These are phyloP conservation scores for Cucumis hystrix DNA, from an alignment of 306 rosid species.

Conservation along the genomic window DNA sequence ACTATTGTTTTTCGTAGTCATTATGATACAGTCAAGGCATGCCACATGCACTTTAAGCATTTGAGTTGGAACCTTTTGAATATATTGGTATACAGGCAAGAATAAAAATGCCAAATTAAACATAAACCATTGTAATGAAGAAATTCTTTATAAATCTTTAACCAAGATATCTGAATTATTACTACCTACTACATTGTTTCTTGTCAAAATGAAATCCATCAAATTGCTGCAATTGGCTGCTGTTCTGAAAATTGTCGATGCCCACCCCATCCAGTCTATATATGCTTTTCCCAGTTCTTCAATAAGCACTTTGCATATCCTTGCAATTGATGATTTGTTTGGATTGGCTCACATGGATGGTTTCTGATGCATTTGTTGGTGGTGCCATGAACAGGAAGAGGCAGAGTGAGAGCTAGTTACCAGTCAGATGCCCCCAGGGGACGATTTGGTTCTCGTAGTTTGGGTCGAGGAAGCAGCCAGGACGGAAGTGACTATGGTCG, in stretches of 20 bases:
- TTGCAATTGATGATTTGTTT: neutral
- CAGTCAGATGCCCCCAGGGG: conserved; percentile 64
- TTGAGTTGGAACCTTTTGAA: neutral
- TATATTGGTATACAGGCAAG: neutral
- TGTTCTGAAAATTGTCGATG: neutral
- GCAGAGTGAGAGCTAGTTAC: conserved; percentile 63
- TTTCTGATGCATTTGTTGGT: conserved; percentile 6
- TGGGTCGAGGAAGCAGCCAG: conserved; percentile 51
- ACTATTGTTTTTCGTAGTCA: neutral
- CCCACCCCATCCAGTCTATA: neutral
- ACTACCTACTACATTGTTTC: neutral
- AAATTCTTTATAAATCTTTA: neutral
- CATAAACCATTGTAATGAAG: neutral
- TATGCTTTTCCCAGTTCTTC: neutral
- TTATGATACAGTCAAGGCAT: neutral
- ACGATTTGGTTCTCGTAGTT: conserved; percentile 48
- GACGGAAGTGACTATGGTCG: conserved; percentile 45
- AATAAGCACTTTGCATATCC: neutral
- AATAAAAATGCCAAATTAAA: neutral
- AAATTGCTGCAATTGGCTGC: neutral
- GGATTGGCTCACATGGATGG: neutral
- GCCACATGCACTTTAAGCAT: neutral
- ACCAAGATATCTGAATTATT: neutral
- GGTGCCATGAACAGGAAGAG: conserved; percentile 44
- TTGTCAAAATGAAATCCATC: neutral